Evolutionary conservation across 371 early-diverging fungal genomes (phyloP).

Genomic region (Mycotypha africana): DNA sequence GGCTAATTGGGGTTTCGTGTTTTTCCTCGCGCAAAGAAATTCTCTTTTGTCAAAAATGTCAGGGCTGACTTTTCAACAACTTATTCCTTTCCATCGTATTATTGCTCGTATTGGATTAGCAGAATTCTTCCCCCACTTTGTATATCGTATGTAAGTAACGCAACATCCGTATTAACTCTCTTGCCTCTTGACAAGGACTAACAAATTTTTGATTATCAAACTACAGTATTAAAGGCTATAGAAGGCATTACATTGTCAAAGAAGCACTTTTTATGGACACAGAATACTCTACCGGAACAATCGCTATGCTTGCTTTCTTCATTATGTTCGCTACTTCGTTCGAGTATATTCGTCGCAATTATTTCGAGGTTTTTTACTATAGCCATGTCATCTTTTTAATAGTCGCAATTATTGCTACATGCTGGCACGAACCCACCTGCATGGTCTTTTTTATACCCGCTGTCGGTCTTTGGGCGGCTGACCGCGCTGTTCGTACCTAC

Average conservation of each 20-base stretch:
- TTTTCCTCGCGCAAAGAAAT: slow-evolving; percentile 40
- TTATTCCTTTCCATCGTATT: slow-evolving; percentile 45
- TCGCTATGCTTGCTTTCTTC: slow-evolving; percentile 36
- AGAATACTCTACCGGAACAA: slow-evolving; percentile 36
- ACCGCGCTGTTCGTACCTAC: slow-evolving; percentile 36
- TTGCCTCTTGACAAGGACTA: too few species aligned
- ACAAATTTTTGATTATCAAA: background rate
- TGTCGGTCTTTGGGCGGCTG: slow-evolving; percentile 30
- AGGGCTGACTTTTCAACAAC: slow-evolving; percentile 36
- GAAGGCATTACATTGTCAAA: slow-evolving; percentile 1
- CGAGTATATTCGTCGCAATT: slow-evolving; percentile 33
- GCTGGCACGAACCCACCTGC: slow-evolving; percentile 35
- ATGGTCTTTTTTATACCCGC: slow-evolving; percentile 39
- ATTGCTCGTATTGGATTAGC: slow-evolving; percentile 38
- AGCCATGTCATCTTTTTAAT: slow-evolving; percentile 32
- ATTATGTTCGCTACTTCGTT: slow-evolving; percentile 36
- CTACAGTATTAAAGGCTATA: slow-evolving; percentile 17
- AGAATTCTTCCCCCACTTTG: slow-evolving; percentile 37
- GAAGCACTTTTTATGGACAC: slow-evolving; percentile 26
- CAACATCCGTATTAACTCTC: too few species aligned
- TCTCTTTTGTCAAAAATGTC: slow-evolving; percentile 34
- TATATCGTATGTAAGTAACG: slow-evolving; percentile 38
- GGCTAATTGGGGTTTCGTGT: slow-evolving; percentile 45
- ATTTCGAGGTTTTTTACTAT: slow-evolving; percentile 41
- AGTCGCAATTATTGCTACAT: slow-evolving; percentile 27